phyloP scores from a whole-genome alignment of 768 basidiomycete species.

The Saitozyma sp. region DNA sequence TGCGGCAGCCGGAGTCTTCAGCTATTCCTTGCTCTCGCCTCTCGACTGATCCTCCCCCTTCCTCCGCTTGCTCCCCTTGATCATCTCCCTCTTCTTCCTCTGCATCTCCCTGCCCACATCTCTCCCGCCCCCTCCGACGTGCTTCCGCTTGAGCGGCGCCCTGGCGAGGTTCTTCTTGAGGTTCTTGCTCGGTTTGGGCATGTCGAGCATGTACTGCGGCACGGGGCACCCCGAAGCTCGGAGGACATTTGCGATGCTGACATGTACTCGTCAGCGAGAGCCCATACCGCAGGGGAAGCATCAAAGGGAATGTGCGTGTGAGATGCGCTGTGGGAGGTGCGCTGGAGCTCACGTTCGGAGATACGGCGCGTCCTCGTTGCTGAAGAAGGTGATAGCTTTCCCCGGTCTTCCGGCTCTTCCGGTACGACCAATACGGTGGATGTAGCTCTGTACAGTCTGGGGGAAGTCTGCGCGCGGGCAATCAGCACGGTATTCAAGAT shows the following conservation, averaged over 20 bases:
- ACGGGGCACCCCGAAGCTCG: slow-evolving; percentile 85
- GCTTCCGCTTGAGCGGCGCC: slow-evolving; percentile 61
- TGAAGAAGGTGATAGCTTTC: slow-evolving; percentile 93
- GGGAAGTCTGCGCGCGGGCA: slow-evolving; percentile 69
- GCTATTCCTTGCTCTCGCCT: no score
- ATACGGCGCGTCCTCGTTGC: slow-evolving; percentile 85
- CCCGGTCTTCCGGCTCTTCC: slow-evolving; percentile 91
- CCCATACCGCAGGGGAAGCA: no score
- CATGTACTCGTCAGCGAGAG: not conserved
- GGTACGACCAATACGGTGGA: slow-evolving; percentile 95
- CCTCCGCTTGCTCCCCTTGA: slow-evolving; percentile 26
- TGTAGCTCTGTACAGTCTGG: slow-evolving; percentile 88
- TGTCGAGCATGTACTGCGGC: slow-evolving; percentile 90
- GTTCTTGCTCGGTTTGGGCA: slow-evolving; percentile 90
- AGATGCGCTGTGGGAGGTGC: slow-evolving; percentile 37
- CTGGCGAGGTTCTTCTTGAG: slow-evolving; percentile 82
- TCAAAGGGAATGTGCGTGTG: slow-evolving; percentile 38
- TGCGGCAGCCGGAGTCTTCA: no score
- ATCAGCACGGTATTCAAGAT: slow-evolving; percentile 54
- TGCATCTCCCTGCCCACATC: slow-evolving; percentile 44
- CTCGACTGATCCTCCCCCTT: slow-evolving; percentile 4
- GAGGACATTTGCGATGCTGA: slow-evolving; percentile 92
- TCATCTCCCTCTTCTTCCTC: slow-evolving; percentile 40
- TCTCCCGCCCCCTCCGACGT: slow-evolving; percentile 62
- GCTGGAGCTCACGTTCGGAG: slow-evolving; percentile 67